Evolutionary conservation across 805 yeast species (phyloP).

Genomic region (Cyberlindnera samutprakarnensis): DNA sequence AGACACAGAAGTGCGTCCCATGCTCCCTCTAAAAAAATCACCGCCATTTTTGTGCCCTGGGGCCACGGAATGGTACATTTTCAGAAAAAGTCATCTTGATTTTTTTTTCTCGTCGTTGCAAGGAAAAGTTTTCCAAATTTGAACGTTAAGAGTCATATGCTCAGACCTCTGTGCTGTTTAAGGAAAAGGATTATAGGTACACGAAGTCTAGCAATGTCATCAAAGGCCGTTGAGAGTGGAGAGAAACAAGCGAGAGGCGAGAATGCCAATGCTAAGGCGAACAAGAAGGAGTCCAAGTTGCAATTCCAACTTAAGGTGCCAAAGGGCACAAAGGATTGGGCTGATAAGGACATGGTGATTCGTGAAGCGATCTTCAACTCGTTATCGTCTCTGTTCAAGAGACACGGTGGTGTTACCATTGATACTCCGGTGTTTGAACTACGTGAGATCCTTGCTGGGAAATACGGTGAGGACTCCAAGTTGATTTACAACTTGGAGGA

Average conservation of each 20-base stretch:
- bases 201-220: slow-evolving; percentile 1
- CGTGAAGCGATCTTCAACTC: slow-evolving; percentile 81
- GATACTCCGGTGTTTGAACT: slow-evolving; percentile 98
- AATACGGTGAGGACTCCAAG: slow-evolving; percentile 98
- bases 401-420: slow-evolving; percentile 97
- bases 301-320: slow-evolving; percentile 87
- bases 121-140: no score
- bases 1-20: no score
- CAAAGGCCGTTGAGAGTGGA: no score
- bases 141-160: neutral
- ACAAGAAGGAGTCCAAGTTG: slow-evolving; percentile 25
- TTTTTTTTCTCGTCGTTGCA: no score
- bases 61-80: no score
- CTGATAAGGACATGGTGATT: slow-evolving; percentile 94
- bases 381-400: slow-evolving; percentile 69
- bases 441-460: slow-evolving; percentile 91
- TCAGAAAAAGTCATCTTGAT: no score
- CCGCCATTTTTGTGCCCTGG: no score
- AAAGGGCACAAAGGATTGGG: slow-evolving; percentile 98
- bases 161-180: no score
- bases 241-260: slow-evolving; percentile 1
- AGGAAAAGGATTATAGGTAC: no score
- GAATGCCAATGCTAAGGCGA: slow-evolving; percentile 1
- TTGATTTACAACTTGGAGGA: slow-evolving; percentile 93
- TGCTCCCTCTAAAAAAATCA: no score